Conservation (phyloP, 441 rosid species). For the Biscutella auriculata region DNA sequence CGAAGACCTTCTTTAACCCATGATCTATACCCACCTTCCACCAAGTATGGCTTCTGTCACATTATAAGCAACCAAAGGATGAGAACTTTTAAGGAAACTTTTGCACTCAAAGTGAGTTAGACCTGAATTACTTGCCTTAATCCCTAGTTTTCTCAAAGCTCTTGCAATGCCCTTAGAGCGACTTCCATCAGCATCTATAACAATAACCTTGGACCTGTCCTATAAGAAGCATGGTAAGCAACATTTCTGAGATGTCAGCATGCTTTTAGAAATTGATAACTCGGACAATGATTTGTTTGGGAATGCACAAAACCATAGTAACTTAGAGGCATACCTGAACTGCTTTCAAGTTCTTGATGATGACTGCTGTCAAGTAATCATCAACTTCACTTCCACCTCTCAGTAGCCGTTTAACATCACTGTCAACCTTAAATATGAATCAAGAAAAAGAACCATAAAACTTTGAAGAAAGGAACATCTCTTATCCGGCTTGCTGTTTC, state of each 20-base stretch:
- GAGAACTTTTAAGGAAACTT: neutral
- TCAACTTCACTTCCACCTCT: conserved; percentile 65
- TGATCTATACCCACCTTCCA: conserved; percentile 80
- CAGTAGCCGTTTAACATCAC: conserved; percentile 43
- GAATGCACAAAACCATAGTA: neutral
- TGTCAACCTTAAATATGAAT: conserved; percentile 43
- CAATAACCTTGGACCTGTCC: conserved; percentile 93
- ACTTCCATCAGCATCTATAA: conserved; percentile 89
- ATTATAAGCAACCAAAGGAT: conserved; percentile 10
- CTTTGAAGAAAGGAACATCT: neutral
- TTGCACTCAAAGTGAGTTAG: neutral
- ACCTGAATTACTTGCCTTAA: conserved; percentile 43
- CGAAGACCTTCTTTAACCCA: conserved; percentile 76
- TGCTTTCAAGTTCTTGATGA: conserved; percentile 70
- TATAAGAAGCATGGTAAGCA: conserved; percentile 42
- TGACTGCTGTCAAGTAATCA: conserved; percentile 49
- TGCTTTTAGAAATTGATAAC: neutral
- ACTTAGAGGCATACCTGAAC: conserved; percentile 44
- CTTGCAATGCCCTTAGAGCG: conserved; percentile 83
- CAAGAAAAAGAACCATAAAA: conserved; percentile 18
- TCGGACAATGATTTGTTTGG: neutral
- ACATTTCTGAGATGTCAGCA: conserved; percentile 24
- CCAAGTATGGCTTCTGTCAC: conserved; percentile 62
- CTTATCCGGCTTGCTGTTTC: neutral
- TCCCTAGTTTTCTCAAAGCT: conserved; percentile 77